Base-by-base conservation (phyloP, 2,329 filamentous ascomycete genomes). In the Cladosporium sp. region DNA sequence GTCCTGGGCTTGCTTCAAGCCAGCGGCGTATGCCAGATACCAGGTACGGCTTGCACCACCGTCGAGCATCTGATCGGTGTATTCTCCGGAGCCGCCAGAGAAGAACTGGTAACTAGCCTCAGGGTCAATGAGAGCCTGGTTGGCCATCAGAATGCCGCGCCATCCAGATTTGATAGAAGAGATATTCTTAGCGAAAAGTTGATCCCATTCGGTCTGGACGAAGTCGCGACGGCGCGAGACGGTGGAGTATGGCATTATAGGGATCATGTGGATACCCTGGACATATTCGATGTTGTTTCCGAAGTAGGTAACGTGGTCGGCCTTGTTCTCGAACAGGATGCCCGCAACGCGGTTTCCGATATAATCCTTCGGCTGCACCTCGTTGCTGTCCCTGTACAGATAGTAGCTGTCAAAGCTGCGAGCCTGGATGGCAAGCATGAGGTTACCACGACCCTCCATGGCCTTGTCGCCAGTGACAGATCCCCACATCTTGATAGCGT, bases 401-500 rank as follows among this genome's bases (percentile, higher is more conserved):
- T 95, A 97, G 78, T 97, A 97, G 59, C 84, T 80, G 61, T 85
- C 83, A 59, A 97, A 78, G 37, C 86, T 84, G 37, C 92, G 85
- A 8, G 86, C 80, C 65, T 93, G 84, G 58, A 97, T 63, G 1
- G 89, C 84, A 20, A 97, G 83, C 84, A 95, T 92, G 57, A 99
- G 77, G 66, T 92, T 93, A 17, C 89, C 71, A 69, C 91, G 82
- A 50, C 88, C 88, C 72, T 93, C 90, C 83, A 97, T 87, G 65
- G 88, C 86, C 5, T 74, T 74, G 73, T 97, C 88, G n/a, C 88
- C 86, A 63, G 81, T 86, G 3, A 88, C 87, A 36, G 81, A 82
- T 4, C 92, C 94, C 94, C 94, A 97, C 87, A 97, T 90, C 79
- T 96, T 96, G 69, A 97, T 75, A 0, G 88, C 90, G 73, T 94